Conservation (phyloP, 805 yeast genomes). For the Wickerhamomyces canadensis region DNA sequence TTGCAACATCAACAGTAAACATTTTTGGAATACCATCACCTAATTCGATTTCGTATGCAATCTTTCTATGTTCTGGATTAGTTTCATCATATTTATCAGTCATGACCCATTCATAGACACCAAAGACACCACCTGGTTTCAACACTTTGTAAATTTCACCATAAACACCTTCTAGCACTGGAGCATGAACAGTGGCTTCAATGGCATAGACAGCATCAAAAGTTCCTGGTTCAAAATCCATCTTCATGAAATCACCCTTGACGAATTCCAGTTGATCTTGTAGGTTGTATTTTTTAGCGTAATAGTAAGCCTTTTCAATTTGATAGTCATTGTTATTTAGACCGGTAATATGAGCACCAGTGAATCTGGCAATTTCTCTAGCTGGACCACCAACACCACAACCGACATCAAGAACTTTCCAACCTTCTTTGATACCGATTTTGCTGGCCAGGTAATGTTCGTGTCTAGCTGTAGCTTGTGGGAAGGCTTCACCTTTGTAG, state of each 20-base stretch:
- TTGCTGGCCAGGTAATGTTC: constrained; percentile 91
- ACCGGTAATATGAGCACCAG: constrained; percentile 83
- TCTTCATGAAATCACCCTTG: constrained; percentile 98
- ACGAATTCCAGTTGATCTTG: constrained; percentile 75
- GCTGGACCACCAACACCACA: constrained; percentile 99
- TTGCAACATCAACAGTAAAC: constrained; percentile 83
- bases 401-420: constrained; percentile 94
- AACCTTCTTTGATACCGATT: constrained; percentile 71
- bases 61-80: constrained; percentile 85
- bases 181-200: constrained; percentile 98
- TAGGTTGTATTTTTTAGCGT: constrained; percentile 62
- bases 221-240: constrained; percentile 87
- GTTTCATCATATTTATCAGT: constrained; percentile 86
- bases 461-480: constrained; percentile 94
- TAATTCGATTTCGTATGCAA: constrained; percentile 94
- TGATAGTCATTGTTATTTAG: constrained; percentile 96
- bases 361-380: constrained; percentile 88
- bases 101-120: constrained; percentile 99
- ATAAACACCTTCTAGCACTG: constrained; percentile 92
- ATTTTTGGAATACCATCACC: constrained; percentile 99
- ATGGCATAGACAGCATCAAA: constrained; percentile 98
- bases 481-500: constrained; percentile 88
- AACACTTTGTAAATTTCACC: constrained; percentile 89
- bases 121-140: constrained; percentile 97
- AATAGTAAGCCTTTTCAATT: constrained; percentile 82